These are phyloP conservation scores for Ustilago esculenta DNA, from an alignment of 1,284 basidiomycete genomes.

Conservation along the genomic window DNA sequence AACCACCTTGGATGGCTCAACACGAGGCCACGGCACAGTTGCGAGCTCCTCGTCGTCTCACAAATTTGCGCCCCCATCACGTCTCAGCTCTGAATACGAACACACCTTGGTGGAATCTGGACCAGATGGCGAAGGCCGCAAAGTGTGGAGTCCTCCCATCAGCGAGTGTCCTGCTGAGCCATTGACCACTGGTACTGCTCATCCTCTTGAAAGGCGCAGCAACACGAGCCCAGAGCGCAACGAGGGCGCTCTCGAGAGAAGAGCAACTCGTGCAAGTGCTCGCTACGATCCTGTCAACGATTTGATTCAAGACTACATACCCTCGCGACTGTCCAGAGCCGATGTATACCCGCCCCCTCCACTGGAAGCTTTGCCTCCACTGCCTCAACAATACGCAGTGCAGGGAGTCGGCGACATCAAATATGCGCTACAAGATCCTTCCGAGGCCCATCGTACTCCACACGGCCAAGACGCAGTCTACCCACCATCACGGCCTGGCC, in stretches of 20 bases:
- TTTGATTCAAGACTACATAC: constrained; percentile 49
- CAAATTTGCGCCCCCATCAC: constrained; percentile 13
- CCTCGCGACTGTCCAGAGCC: constrained; percentile 15
- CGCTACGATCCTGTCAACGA: constrained; percentile 53
- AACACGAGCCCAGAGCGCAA: constrained; percentile 9
- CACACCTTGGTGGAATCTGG: constrained; percentile 30
- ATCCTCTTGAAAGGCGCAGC: constrained; percentile 14
- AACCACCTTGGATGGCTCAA: constrained; percentile 16
- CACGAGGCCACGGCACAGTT: constrained; percentile 21
- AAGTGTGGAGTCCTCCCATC: constrained; percentile 22
- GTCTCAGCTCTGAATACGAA: constrained; percentile 38
- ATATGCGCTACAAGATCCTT: constrained; percentile 25
- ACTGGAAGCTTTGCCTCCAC: constrained; percentile 16
- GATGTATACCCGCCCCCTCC: constrained; percentile 39
- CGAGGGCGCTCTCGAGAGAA: constrained; percentile 14
- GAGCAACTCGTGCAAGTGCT: constrained; percentile 35
- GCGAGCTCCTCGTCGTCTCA: constrained; percentile 37
- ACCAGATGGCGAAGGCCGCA: constrained; percentile 24
- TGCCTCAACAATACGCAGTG: constrained; percentile 24
- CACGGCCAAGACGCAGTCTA: constrained; percentile 1
- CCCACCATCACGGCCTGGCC: constrained; percentile 5
- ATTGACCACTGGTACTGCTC: constrained; percentile 1
- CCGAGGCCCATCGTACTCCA: constrained; percentile 7
- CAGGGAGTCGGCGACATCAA: constrained; percentile 11
- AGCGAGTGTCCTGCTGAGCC: constrained; percentile 5